These are phyloP conservation scores for Panaeolus cyanescens DNA, from an alignment of 768 basidiomycete species.

Conservation along the genomic window DNA sequence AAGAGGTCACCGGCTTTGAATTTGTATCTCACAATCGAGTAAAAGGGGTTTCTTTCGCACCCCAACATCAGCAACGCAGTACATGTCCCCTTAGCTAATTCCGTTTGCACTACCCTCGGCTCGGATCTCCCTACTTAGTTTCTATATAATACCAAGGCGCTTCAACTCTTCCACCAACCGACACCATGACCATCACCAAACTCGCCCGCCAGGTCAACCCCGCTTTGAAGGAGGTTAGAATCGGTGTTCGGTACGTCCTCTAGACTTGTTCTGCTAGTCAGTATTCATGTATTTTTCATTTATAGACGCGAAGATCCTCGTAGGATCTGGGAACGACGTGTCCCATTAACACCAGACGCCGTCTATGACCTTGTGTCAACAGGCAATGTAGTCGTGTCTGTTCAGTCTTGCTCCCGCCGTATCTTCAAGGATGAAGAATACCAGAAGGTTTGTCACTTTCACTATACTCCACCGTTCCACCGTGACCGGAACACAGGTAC, in stretches of 20 bases:
- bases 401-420: conserved; percentile 76
- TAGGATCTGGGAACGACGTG: conserved; percentile 86
- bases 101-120: not conserved
- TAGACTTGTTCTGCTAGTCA: not conserved
- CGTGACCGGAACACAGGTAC: conserved; percentile 1
- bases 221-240: not conserved
- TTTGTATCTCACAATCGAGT: not conserved
- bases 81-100: conserved; percentile 3
- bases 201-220: conserved; percentile 1
- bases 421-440: conserved; percentile 71
- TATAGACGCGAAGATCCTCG: conserved; percentile 72
- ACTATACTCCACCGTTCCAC: not conserved
- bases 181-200: not conserved
- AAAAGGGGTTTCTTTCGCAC: conserved; percentile 1
- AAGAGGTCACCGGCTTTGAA: not conserved
- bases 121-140: not conserved
- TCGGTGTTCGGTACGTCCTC: not conserved
- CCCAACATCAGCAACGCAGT: not conserved
- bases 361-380: conserved; percentile 61
- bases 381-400: conserved; percentile 63
- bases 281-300: not conserved
- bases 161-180: not conserved
- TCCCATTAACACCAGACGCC: conserved; percentile 77
- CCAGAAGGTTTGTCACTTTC: conserved; percentile 46
- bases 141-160: conserved; percentile 2